Evolutionary conservation across 2,329 filamentous ascomycete species (phyloP).

Genomic region (Phaeophleospora eucalypticola): DNA sequence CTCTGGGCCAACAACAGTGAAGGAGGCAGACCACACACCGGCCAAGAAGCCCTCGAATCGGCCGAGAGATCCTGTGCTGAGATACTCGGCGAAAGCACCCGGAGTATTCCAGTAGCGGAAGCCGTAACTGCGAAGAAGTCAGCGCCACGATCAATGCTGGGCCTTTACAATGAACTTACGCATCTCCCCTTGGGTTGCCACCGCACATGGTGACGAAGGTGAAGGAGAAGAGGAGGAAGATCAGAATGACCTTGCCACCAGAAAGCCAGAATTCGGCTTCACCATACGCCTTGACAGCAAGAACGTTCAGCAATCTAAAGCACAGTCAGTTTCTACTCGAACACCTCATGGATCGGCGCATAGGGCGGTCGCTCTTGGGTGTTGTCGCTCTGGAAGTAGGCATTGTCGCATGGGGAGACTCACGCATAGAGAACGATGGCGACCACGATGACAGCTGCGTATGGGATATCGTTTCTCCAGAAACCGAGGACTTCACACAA

Average conservation of each 20-base stretch:
- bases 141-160: neutral
- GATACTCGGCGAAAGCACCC: constrained; percentile 30
- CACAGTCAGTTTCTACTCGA: constrained; percentile 1
- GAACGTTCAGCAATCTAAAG: constrained; percentile 35
- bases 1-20: constrained; percentile 39
- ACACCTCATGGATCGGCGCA: neutral
- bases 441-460: constrained; percentile 39
- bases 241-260: constrained; percentile 36
- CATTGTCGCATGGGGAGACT: constrained; percentile 8
- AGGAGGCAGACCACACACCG: constrained; percentile 36
- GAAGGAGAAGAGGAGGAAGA: constrained; percentile 27
- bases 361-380: neutral
- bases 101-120: constrained; percentile 40
- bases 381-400: constrained; percentile 2
- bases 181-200: constrained; percentile 31
- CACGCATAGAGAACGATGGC: constrained; percentile 34
- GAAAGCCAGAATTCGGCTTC: constrained; percentile 51
- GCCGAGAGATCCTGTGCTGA: constrained; percentile 27
- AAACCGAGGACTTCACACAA: constrained; percentile 39
- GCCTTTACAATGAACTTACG: neutral
- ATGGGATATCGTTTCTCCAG: constrained; percentile 44
- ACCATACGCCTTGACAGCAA: constrained; percentile 44
- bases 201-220: constrained; percentile 32
- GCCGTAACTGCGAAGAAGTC: constrained; percentile 26
- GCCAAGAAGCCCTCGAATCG: constrained; percentile 34